Evolutionary conservation across 768 basidiomycete genomes (phyloP), one percentile per base, ranked within the genome.

Genomic region (Kwoniella dendrophila): DNA sequence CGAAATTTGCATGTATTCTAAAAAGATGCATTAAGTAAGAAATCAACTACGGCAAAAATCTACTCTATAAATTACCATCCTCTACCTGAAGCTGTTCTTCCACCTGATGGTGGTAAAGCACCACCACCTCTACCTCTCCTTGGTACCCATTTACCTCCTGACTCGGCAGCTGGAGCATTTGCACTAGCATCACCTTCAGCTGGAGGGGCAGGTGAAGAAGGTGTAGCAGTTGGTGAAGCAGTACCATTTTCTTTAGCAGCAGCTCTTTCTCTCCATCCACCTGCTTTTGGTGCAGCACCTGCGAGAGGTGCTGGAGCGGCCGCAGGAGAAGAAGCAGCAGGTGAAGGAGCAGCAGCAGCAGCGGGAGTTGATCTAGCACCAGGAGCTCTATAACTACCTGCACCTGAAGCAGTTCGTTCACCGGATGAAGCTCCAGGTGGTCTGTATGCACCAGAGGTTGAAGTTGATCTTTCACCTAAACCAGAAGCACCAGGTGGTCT

Each of bases 251-350:
- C 76, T 71, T 79, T 85, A 11, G 82, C 84, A 30, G 82, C 83
- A 68, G 82, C 81, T 50, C 87, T 83, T 10, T 82, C 83, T 58
- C 89, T 82, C 89, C 88, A 90, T 22, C 83, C 83, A 12, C 84
- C 83, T 41, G 81, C 81, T 29, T 4, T 63, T 32, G 7, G 70
- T 59, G n/a, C n/a, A 12, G 59, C 64, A 22, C 75, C 78, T 1
- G 80, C 75, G 4, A 80, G 73, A 10, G 69, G 67, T 34, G 71
- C 66, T 6, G 74, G 76, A 18, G 75, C 69, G 38, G 72, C 53
- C 45, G 71, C 56, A 40, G 68, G n/a, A 12, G 59, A 65, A 22
- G 76, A 78, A 1, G 80, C 75, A 4, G 80, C 73, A 10, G 69
- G 67, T 34, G 71, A 67, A 8, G 74, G 76, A 18, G 75, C 69